A percentile compares a stretch with the other conserved stretches of the same genome.
These are phyloP conservation scores for Parachaetomium inaequale DNA, from an alignment of 495 filamentous ascomycete species.

Conservation along the genomic window DNA sequence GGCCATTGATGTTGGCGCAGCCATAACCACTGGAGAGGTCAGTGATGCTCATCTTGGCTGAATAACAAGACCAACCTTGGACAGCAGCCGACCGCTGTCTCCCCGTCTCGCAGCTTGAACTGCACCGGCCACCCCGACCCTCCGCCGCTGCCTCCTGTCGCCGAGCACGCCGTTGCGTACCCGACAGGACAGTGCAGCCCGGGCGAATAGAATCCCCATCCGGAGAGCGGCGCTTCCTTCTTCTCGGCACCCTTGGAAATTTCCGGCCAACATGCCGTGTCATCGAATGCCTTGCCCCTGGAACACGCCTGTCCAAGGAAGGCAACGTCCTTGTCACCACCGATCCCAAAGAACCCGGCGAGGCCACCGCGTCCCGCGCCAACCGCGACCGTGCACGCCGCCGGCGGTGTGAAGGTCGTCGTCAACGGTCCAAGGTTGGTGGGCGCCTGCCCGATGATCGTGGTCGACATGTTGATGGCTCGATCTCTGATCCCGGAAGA, in stretches of 20 bases:
- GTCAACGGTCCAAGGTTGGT: slow-evolving; percentile 36
- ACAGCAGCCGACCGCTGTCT: slow-evolving; percentile 39
- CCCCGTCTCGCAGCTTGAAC: slow-evolving; percentile 30
- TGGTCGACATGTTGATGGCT: slow-evolving; percentile 22
- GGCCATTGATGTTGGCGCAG: slow-evolving; percentile 36
- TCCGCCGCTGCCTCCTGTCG: slow-evolving; percentile 29
- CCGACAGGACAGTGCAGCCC: slow-evolving; percentile 34
- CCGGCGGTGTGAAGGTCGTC: slow-evolving; percentile 35
- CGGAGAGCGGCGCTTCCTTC: slow-evolving; percentile 18
- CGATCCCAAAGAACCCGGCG: slow-evolving; percentile 17
- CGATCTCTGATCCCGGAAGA: neutral
- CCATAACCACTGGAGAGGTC: slow-evolving; percentile 27
- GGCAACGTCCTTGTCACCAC: slow-evolving; percentile 18
- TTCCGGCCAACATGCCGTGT: slow-evolving; percentile 34
- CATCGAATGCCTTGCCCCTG: slow-evolving; percentile 22
- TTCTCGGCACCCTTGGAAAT: slow-evolving; percentile 22
- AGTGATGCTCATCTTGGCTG: neutral
- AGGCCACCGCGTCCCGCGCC: slow-evolving; percentile 19
- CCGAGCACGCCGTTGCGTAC: slow-evolving; percentile 36
- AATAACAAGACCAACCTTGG: slow-evolving; percentile 27
- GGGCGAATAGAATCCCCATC: slow-evolving; percentile 37
- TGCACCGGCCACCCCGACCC: slow-evolving; percentile 31
- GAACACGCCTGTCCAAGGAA: slow-evolving; percentile 28
- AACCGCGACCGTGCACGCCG: slow-evolving; percentile 32
- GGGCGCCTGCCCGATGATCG: slow-evolving; percentile 25